Evolutionary conservation across 176 grass and related monocot genomes (phyloP), one percentile per base, ranked within the genome.

Genomic region (Carex myosuroides): DNA sequence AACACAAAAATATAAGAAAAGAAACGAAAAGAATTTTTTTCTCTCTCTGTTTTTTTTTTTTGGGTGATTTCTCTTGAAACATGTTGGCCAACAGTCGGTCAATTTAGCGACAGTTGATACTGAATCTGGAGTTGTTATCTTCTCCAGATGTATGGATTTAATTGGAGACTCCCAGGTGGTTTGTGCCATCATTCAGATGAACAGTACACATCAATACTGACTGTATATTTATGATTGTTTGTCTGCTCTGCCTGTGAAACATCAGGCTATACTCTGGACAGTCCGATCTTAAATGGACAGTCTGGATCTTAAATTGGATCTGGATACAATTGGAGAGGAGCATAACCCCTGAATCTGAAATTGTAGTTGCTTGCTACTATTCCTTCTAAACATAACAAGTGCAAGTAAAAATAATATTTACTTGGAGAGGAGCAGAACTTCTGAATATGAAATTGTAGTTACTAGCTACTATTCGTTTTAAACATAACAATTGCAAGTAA

Each of bases 381-480:
- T 11, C 22, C n/a, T 26, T 76, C 24, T 5, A 8, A 22, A 76
- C 42, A 77, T 77, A 77, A 54, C 16, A 44, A 42, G n/a, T 61
- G 6, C 16, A 80, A 67, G 11, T 60, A 35, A 29, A 65, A 35
- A 52, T 48, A 61, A 18, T 18, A 68, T 33, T 5, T 41, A 8
- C 60, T 67, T 98, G 64, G 89, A 89, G 86, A 91, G 92, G 87
- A 5, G 5, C 37, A 6, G 5, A 39, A 39, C 4, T 5, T 4
- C 37, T 39, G 37, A 39, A 39, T 39, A 5, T 39, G 37, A 39
- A 39, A 39, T 39, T 39, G 37, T 39, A 39, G 5, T 35, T 39
- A 37, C 35, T 37, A 4, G 37, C 37, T 54, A 76, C 10, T 21
- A 24, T 24, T 11, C 22, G 10, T 26, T 76, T 30, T 5, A 8